Evolutionary conservation across 2,329 filamentous ascomycete species (phyloP).

Genomic region (Fusarium coicis): DNA sequence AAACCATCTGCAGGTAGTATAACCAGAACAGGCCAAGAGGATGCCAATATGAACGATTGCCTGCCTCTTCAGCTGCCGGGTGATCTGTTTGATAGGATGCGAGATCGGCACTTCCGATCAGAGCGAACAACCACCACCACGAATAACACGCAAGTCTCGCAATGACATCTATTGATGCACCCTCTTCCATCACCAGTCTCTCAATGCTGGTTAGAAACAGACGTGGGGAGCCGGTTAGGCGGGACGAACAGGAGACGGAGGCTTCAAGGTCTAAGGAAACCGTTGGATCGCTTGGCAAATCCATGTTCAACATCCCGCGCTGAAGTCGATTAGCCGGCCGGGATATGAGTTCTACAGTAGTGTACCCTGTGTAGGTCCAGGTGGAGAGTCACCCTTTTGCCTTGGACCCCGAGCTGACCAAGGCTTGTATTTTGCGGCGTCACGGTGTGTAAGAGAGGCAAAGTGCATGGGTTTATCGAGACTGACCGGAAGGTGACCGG

Average conservation of each 20-base stretch:
- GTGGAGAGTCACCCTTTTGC: constrained; percentile 11
- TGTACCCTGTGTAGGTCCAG: not conserved
- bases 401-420: constrained; percentile 11
- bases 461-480: constrained; percentile 21
- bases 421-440: not conserved
- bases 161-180: constrained; percentile 6
- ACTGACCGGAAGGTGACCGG: constrained; percentile 16
- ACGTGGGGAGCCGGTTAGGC: constrained; percentile 26
- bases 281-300: constrained; percentile 10
- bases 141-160: not conserved
- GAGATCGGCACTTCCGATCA: constrained; percentile 38
- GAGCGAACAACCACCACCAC: not conserved
- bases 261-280: not conserved
- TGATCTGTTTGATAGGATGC: constrained; percentile 25
- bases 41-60: constrained; percentile 14
- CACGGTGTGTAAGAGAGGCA: constrained; percentile 18
- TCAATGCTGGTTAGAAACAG: not conserved
- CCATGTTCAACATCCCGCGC: constrained; percentile 27
- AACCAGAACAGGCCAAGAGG: not conserved
- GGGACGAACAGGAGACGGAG: constrained; percentile 21
- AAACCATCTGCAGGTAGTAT: not conserved
- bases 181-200: constrained; percentile 8
- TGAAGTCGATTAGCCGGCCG: constrained; percentile 15
- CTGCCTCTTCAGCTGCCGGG: constrained; percentile 18
- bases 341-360: constrained; percentile 1